Conservation (phyloP, 805 yeast genomes). For the Suhomyces sp. region DNA sequence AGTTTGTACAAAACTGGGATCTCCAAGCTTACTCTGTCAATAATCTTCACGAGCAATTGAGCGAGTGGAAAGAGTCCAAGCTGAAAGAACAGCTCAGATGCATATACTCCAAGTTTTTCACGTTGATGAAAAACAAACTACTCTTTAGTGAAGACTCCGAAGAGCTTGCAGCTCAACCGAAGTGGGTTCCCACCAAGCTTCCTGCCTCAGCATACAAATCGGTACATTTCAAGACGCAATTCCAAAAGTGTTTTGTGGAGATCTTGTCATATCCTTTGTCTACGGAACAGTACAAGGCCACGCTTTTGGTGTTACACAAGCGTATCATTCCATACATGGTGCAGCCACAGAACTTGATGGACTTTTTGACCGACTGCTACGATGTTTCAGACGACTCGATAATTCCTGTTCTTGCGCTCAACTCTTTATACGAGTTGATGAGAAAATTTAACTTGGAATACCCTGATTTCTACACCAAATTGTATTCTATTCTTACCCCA, state of each 20-base stretch:
- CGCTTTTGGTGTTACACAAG: constrained; percentile 72
- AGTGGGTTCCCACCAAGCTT: constrained; percentile 32
- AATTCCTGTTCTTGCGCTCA: constrained; percentile 74
- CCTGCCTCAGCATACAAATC: constrained; percentile 37
- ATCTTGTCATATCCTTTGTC: constrained; percentile 50
- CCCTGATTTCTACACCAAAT: constrained; percentile 81
- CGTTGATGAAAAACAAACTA: constrained; percentile 33
- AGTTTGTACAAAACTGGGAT: constrained; percentile 64
- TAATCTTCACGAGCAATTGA: constrained; percentile 33
- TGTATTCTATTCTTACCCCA: constrained; percentile 77
- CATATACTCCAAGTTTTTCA: constrained; percentile 39
- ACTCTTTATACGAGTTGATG: constrained; percentile 85
- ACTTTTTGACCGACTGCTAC: constrained; percentile 86
- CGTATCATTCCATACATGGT: constrained; percentile 77
- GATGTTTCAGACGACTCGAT: constrained; percentile 45
- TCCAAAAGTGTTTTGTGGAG: constrained; percentile 67
- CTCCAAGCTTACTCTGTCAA: constrained; percentile 70
- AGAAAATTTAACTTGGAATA: constrained; percentile 80
- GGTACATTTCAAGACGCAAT: constrained; percentile 54
- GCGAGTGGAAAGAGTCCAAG: constrained; percentile 19
- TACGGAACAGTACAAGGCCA: constrained; percentile 61
- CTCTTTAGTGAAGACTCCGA: constrained; percentile 24
- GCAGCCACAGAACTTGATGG: constrained; percentile 85
- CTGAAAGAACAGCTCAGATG: constrained; percentile 12
- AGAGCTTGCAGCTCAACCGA: constrained; percentile 13